A percentile compares a stretch with the other conserved stretches of the same genome.
These are phyloP conservation scores for Yamadazyma diddensiae DNA, from an alignment of 1,139 yeast species.

Conservation along the genomic window DNA sequence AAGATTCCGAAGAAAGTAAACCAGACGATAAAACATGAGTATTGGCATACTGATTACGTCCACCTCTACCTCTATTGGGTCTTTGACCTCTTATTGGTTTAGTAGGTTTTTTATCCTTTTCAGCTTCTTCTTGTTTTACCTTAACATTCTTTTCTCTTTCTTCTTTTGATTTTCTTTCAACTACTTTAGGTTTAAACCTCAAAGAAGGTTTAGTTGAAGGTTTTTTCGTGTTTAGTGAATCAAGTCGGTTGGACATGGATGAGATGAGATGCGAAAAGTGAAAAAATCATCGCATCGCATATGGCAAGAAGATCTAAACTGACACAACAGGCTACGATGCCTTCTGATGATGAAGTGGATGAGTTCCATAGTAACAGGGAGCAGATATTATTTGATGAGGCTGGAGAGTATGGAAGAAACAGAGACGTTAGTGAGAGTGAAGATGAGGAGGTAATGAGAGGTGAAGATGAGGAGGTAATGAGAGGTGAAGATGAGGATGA, in stretches of 20 bases:
- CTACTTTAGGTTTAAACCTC: conserved; percentile 79
- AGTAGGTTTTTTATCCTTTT: conserved; percentile 16
- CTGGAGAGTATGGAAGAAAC: conserved; percentile 42
- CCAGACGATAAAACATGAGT: conserved; percentile 72
- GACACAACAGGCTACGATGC: too few relatives aligned
- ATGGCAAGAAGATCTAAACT: too few relatives aligned
- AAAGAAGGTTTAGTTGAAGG: conserved; percentile 43
- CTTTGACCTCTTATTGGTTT: conserved; percentile 26
- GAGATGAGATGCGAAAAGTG: conserved; percentile 6
- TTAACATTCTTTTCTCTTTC: conserved; percentile 71
- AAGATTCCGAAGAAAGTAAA: conserved; percentile 61
- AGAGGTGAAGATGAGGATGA: conserved; percentile 24
- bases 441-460: conserved; percentile 28
- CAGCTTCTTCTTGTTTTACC: conserved; percentile 36
- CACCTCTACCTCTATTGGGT: conserved; percentile 36
- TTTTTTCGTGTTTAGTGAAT: conserved; percentile 39
- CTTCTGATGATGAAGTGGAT: conserved; percentile 59
- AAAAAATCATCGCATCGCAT: conserved; percentile 3
- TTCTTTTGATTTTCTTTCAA: conserved; percentile 76
- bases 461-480: conserved; percentile 27
- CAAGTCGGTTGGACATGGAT: conserved; percentile 43
- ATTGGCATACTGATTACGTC: conserved; percentile 50
- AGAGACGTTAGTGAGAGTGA: conserved; percentile 25
- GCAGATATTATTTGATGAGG: conserved; percentile 55
- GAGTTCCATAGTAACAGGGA: conserved; percentile 67